These are phyloP conservation scores for Leptographium lundbergii DNA, from an alignment of 2,329 filamentous ascomycete genomes.

Conservation along the genomic window DNA sequence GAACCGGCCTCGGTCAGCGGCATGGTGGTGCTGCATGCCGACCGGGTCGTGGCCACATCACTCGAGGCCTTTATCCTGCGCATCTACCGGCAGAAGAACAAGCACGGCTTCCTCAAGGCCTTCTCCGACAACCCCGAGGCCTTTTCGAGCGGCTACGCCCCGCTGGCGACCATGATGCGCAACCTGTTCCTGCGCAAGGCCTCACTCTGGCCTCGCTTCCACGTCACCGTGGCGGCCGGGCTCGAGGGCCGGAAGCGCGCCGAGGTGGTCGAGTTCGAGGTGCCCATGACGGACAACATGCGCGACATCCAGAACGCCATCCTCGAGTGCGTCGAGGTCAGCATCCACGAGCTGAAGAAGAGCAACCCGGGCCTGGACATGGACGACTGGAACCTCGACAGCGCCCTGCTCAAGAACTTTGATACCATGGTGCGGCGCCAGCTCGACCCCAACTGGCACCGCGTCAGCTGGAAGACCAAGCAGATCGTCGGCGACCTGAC, in stretches of 20 bases:
- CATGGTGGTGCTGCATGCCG: slow-evolving; percentile 76
- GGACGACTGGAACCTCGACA: slow-evolving; percentile 94
- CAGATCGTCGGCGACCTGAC: slow-evolving; percentile 87
- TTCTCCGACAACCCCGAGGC: slow-evolving; percentile 91
- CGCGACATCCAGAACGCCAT: slow-evolving; percentile 85
- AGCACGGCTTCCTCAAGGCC: slow-evolving; percentile 84
- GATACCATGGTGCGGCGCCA: slow-evolving; percentile 80
- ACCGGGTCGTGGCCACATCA: slow-evolving; percentile 74
- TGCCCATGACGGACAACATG: slow-evolving; percentile 94
- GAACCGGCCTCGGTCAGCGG: slow-evolving; percentile 79
- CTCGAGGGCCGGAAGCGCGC: slow-evolving; percentile 86
- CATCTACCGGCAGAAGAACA: slow-evolving; percentile 91
- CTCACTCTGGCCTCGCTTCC: slow-evolving; percentile 86
- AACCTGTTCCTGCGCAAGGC: slow-evolving; percentile 84
- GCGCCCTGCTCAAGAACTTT: slow-evolving; percentile 83
- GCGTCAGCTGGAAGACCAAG: slow-evolving; percentile 86
- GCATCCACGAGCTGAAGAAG: slow-evolving; percentile 87
- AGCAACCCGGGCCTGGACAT: slow-evolving; percentile 81
- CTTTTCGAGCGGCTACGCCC: slow-evolving; percentile 78
- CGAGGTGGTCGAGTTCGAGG: slow-evolving; percentile 92
- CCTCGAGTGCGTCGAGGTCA: slow-evolving; percentile 90
- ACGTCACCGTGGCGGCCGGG: slow-evolving; percentile 77
- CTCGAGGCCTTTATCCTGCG: slow-evolving; percentile 90
- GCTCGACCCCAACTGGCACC: slow-evolving; percentile 92
- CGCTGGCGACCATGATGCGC: slow-evolving; percentile 78